Evolutionary conservation across 2,329 filamentous ascomycete genomes (phyloP).

Genomic region (Alternaria sp.): DNA sequence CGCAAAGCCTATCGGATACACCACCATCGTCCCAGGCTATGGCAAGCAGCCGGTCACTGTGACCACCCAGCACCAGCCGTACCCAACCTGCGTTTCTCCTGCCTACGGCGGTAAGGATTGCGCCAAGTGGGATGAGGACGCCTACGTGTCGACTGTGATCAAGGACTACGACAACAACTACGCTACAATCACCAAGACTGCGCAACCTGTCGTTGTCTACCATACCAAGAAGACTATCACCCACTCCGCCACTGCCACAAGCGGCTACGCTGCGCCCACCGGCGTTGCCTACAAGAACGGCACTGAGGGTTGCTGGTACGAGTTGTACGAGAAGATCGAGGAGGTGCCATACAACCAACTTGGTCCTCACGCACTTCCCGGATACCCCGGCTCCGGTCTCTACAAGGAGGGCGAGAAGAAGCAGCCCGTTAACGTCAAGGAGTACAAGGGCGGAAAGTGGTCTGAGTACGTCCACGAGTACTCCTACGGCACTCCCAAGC

Average conservation of each 20-base stretch:
- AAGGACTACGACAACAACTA: conserved; percentile 37
- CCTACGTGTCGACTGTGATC: conserved; percentile 41
- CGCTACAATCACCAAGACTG: conserved; percentile 37
- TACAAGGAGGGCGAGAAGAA: conserved; percentile 31
- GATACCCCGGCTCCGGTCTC: conserved; percentile 42
- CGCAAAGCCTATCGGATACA: conserved; percentile 32
- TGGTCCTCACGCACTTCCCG: conserved; percentile 39
- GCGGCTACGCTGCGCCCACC: conserved; percentile 21
- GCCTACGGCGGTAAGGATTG: conserved; percentile 26
- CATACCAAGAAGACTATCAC: conserved; percentile 40
- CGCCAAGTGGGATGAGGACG: conserved; percentile 34
- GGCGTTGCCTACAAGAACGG: conserved; percentile 23
- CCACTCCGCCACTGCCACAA: conserved; percentile 29
- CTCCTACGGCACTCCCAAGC: conserved; percentile 38
- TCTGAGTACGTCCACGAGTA: conserved; percentile 31
- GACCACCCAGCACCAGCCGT: conserved; percentile 43
- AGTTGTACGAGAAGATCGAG: conserved; percentile 43
- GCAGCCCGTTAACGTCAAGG: conserved; percentile 40
- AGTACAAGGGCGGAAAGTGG: conserved; percentile 46
- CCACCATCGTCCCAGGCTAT: conserved; percentile 41
- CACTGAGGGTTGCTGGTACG: conserved; percentile 35
- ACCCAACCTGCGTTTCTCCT: conserved; percentile 41
- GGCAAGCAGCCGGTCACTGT: conserved; percentile 40
- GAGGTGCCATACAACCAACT: conserved; percentile 40
- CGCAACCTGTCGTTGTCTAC: conserved; percentile 40